Evolutionary conservation across 257 asterid genomes (phyloP).

Genomic region (Fraxinus anomala): DNA sequence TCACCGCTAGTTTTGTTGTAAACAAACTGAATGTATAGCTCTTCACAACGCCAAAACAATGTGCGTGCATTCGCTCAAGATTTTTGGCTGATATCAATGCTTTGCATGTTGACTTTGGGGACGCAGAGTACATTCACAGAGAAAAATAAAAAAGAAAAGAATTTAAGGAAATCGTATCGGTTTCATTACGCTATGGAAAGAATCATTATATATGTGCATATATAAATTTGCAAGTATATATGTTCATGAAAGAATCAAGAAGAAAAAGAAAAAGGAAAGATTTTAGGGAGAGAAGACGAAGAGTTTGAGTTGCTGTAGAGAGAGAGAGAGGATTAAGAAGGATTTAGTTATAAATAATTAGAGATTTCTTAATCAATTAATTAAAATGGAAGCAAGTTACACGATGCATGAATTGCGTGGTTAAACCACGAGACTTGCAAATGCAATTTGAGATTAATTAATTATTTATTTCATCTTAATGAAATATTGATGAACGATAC

Average conservation of each 20-base stretch:
- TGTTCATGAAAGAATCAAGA: constrained; percentile 11
- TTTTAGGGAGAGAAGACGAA: constrained; percentile 30
- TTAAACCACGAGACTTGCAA: constrained; percentile 37
- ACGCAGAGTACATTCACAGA: neutral
- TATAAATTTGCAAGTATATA: neutral
- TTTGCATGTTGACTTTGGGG: constrained; percentile 53
- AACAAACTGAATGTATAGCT: neutral
- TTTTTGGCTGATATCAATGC: constrained; percentile 31
- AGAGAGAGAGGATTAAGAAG: neutral
- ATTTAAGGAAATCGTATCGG: constrained; percentile 45
- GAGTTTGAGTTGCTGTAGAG: constrained; percentile 5
- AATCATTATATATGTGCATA: neutral
- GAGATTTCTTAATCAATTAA: constrained; percentile 17
- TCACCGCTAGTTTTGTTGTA: neutral
- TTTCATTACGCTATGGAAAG: constrained; percentile 40
- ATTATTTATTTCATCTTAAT: neutral
- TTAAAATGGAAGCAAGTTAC: constrained; percentile 17
- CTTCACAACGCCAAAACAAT: neutral
- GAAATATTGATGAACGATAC: neutral
- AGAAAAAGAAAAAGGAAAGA: constrained; percentile 4
- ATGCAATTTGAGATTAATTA: constrained; percentile 11
- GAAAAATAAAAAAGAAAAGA: constrained; percentile 21
- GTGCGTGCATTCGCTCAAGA: constrained; percentile 33
- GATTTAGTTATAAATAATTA: constrained; percentile 16
- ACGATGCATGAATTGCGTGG: constrained; percentile 30